A percentile compares a stretch with the other conserved stretches of the same genome.
Conservation (phyloP, 805 yeast genomes). For the Candida incommunis region DNA sequence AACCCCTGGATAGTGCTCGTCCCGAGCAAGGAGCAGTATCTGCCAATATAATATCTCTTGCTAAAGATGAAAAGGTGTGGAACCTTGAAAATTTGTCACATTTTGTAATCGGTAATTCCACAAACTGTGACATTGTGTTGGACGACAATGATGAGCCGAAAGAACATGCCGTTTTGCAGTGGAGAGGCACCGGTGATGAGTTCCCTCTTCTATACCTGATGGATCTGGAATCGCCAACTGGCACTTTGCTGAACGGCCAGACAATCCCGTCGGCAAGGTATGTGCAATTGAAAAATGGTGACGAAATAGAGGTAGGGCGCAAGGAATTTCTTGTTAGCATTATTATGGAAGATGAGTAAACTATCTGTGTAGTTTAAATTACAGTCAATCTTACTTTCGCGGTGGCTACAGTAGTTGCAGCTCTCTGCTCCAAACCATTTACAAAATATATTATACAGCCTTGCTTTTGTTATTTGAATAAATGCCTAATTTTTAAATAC, state of each 20-base stretch:
- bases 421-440: no score
- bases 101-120: neutral
- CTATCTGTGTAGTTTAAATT: no score
- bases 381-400: no score
- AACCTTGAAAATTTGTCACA: neutral
- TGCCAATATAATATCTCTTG: conserved; percentile 20
- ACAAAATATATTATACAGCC: no score
- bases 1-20: neutral
- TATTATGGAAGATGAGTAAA: no score
- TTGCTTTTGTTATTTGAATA: no score
- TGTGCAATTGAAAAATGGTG: conserved; percentile 28
- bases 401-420: no score
- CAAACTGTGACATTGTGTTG: conserved; percentile 21
- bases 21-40: neutral
- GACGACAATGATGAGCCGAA: conserved; percentile 27
- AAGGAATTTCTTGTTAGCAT: neutral
- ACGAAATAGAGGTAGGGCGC: conserved; percentile 28
- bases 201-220: conserved; percentile 24
- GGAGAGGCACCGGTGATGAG: conserved; percentile 7
- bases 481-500: no score
- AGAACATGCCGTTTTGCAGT: conserved; percentile 37
- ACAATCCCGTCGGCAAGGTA: conserved; percentile 27
- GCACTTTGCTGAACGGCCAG: conserved; percentile 29
- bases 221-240: conserved; percentile 35
- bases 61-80: conserved; percentile 20